phyloP scores from a whole-genome alignment of 306 rosid genomes.

The Rosa rugosa region DNA sequence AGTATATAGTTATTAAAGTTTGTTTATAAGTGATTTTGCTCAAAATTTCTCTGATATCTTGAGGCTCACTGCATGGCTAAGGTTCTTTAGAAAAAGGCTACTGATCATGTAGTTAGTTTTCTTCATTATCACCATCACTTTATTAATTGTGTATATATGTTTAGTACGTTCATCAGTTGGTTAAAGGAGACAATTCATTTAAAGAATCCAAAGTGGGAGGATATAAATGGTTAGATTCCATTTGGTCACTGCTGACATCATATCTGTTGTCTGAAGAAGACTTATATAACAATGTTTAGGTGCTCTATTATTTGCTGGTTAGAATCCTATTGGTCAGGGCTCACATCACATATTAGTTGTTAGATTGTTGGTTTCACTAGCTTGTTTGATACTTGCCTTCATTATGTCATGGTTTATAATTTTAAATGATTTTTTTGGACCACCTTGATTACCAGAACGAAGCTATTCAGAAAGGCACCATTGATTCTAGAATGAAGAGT shows the following conservation, averaged over 20 bases:
- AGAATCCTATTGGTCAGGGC: background rate
- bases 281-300: conserved; percentile 4
- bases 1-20: background rate
- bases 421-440: background rate
- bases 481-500: background rate
- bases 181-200: background rate
- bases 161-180: background rate
- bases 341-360: background rate
- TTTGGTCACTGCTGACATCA: conserved; percentile 19
- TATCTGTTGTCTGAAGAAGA: background rate
- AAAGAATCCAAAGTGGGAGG: background rate
- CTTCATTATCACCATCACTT: conserved; percentile 1
- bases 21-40: background rate
- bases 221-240: background rate
- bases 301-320: background rate
- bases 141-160: background rate
- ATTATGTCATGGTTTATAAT: background rate
- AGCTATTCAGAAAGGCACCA: background rate
- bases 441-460: conserved; percentile 2
- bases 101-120: background rate
- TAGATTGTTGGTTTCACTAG: background rate
- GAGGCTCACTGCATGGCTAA: background rate
- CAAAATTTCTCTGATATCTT: background rate
- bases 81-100: background rate
- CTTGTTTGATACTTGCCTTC: background rate